These are phyloP conservation scores for Sporisorium reilianum DNA, from an alignment of 1,284 basidiomycete genomes.

Conservation along the genomic window DNA sequence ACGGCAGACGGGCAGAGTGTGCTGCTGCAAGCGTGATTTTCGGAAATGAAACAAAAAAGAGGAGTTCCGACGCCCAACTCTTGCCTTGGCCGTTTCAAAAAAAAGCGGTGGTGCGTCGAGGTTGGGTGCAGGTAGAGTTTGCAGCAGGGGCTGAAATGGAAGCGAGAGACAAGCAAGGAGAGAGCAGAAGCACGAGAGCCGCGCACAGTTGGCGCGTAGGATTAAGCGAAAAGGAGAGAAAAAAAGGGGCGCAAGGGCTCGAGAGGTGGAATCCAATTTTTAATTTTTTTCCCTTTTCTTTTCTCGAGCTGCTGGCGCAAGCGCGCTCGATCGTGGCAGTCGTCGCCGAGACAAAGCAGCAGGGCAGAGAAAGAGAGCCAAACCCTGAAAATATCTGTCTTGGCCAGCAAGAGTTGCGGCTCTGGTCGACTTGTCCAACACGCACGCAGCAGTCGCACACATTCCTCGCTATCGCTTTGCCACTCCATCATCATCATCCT, in stretches of 20 bases:
- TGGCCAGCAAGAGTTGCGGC: neutral
- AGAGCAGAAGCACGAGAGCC: neutral
- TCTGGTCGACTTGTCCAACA: neutral
- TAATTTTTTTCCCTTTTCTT: too few species aligned
- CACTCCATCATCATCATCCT: neutral
- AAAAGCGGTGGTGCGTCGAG: neutral
- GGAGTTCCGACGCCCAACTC: constrained; percentile 8
- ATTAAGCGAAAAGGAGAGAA: neutral
- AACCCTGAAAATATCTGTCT: constrained; percentile 7
- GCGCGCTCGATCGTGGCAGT: constrained; percentile 5
- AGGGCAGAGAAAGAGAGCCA: neutral
- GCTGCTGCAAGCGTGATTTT: too few species aligned
- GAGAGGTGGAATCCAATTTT: constrained; percentile 9
- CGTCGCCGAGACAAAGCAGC: constrained; percentile 2
- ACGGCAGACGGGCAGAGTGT: too few species aligned
- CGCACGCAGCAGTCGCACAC: neutral
- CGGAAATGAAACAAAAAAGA: neutral
- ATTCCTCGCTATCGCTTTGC: constrained; percentile 6
- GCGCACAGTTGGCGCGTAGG: neutral
- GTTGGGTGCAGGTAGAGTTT: too few species aligned
- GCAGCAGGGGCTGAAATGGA: neutral
- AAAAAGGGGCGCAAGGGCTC: neutral
- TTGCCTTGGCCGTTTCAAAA: neutral
- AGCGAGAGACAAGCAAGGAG: neutral
- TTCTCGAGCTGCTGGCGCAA: too few species aligned